A percentile compares a stretch with the other conserved stretches of the same genome.
Conservation (phyloP, 495 filamentous ascomycete genomes). For the Xylaria bambusicola region DNA sequence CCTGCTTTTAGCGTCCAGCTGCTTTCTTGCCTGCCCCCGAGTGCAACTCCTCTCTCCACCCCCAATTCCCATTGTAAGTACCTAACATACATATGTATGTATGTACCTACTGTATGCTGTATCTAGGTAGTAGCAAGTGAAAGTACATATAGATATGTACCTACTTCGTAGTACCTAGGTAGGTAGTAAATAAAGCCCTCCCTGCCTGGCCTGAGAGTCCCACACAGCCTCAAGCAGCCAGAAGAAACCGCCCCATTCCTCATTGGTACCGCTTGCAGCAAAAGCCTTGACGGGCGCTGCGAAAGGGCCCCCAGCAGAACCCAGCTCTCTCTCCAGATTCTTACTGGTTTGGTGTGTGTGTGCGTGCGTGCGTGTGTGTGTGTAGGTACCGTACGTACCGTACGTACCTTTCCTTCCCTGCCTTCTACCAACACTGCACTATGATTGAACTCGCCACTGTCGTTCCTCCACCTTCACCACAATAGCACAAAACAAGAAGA, state of each 20-base stretch:
- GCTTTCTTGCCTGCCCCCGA: conserved; percentile 18
- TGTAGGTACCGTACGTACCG: too few species aligned
- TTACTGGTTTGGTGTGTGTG: conserved; percentile 22
- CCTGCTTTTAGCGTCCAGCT: too few species aligned
- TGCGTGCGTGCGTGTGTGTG: too few species aligned
- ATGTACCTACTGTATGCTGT: too few species aligned
- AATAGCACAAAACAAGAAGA: conserved; percentile 19
- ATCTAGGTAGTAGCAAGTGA: too few species aligned
- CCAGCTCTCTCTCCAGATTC: conserved; percentile 10
- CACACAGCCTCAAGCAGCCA: conserved; percentile 13
- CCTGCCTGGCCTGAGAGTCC: conserved; percentile 11
- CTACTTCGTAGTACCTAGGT: too few species aligned
- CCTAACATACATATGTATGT: too few species aligned
- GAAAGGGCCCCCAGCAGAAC: not conserved
- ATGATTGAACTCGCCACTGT: conserved; percentile 14
- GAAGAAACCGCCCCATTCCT: conserved; percentile 22
- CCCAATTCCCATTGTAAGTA: too few species aligned
- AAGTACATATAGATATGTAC: too few species aligned
- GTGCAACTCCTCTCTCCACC: not conserved
- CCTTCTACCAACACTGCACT: too few species aligned
- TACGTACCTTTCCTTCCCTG: conserved; percentile 18
- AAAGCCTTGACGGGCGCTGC: conserved; percentile 9
- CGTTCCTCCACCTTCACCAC: conserved; percentile 18
- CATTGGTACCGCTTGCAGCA: conserved; percentile 22
- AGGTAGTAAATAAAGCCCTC: too few species aligned